Percentiles rank a stretch among this genome's conserved stretches.
Evolutionary conservation across 345 rosid species (phyloP).

Genomic region (Mallotus nudiflorus): DNA sequence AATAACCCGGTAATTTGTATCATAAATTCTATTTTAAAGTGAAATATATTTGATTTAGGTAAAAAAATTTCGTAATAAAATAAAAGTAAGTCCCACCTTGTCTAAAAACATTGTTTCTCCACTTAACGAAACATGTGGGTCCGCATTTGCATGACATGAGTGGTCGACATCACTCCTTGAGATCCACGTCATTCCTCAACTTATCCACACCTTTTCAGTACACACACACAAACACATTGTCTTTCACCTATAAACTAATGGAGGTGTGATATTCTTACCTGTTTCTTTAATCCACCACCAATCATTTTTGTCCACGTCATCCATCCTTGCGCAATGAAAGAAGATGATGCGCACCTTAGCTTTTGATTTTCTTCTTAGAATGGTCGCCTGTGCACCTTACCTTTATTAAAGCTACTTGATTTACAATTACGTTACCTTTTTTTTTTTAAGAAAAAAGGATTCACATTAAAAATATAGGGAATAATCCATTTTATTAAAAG

Average conservation of each 20-base stretch:
- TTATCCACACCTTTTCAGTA: conserved; percentile 16
- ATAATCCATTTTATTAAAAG: too few relatives aligned
- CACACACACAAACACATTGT: not conserved
- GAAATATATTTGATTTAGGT: too few relatives aligned
- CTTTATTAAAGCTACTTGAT: not conserved
- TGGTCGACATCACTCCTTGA: conserved; percentile 43
- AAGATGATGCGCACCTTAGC: not conserved
- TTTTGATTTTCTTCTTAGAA: not conserved
- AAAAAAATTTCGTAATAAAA: too few relatives aligned
- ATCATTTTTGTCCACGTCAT: too few relatives aligned
- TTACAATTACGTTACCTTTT: conserved; percentile 4
- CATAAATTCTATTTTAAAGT: too few relatives aligned
- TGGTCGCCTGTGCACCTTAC: not conserved
- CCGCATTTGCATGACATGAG: conserved; percentile 33
- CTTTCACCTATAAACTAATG: not conserved
- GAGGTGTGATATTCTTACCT: not conserved
- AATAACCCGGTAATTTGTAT: too few relatives aligned
- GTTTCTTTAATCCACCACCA: not conserved
- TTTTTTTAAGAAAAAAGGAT: not conserved
- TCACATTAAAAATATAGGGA: too few relatives aligned
- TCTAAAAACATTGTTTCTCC: not conserved
- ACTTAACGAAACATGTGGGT: conserved; percentile 31
- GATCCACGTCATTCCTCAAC: conserved; percentile 49
- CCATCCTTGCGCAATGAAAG: not conserved
- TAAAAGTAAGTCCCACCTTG: not conserved